A percentile compares a stretch with the other conserved stretches of the same genome.
Evolutionary conservation across 768 basidiomycete species (phyloP).

Genomic region (Leccinum ochraceum): DNA sequence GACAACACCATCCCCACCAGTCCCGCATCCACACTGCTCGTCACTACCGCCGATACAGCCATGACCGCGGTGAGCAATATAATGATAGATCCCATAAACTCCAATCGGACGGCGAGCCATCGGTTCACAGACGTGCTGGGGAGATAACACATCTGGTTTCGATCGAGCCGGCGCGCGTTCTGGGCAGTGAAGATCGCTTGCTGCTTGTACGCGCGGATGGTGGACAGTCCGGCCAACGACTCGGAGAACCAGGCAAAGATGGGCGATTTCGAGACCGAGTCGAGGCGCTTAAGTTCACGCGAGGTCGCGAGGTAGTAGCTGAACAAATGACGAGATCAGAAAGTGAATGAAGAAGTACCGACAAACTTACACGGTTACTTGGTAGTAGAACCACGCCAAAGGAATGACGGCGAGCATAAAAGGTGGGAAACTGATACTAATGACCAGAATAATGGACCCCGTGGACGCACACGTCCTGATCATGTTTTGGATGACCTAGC

Average conservation of each 20-base stretch:
- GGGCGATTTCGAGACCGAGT: slow-evolving; percentile 86
- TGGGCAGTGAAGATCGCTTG: slow-evolving; percentile 64
- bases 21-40: slow-evolving; percentile 81
- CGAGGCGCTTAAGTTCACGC: slow-evolving; percentile 84
- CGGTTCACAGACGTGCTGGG: slow-evolving; percentile 75
- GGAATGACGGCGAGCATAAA: slow-evolving; percentile 79
- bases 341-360: background rate
- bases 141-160: slow-evolving; percentile 80
- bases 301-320: slow-evolving; percentile 89
- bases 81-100: slow-evolving; percentile 80
- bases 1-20: slow-evolving; percentile 84
- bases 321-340: background rate
- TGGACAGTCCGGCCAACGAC: slow-evolving; percentile 71
- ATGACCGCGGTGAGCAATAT: slow-evolving; percentile 71
- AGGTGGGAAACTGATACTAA: slow-evolving; percentile 78
- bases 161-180: slow-evolving; percentile 76
- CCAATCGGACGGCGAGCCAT: slow-evolving; percentile 83
- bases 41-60: slow-evolving; percentile 68
- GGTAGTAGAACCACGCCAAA: slow-evolving; percentile 74
- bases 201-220: slow-evolving; percentile 80
- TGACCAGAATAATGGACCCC: slow-evolving; percentile 66
- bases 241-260: slow-evolving; percentile 92
- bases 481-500: slow-evolving; percentile 62
- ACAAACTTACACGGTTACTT: slow-evolving; percentile 70
- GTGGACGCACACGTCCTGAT: slow-evolving; percentile 64